These are phyloP conservation scores for Kappamyces sp. DNA, from an alignment of 192 early-diverging fungal genomes.

Conservation along the genomic window DNA sequence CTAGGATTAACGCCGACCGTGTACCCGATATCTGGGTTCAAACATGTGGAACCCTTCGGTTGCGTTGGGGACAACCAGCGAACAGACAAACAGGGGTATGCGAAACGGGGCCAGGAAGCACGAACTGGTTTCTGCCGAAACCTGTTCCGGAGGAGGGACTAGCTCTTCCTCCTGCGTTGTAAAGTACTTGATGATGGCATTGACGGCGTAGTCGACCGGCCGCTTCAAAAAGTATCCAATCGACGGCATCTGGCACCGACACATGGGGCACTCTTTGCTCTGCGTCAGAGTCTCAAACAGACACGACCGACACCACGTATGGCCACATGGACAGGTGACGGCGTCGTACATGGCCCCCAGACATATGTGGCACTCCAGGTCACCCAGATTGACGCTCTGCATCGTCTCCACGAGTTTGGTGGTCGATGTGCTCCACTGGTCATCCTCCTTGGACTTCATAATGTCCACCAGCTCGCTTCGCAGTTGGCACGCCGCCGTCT, in stretches of 20 bases:
- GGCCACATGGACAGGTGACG: constrained; percentile 57
- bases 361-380: constrained; percentile 61
- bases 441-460: neutral
- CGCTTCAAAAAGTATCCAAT: constrained; percentile 3
- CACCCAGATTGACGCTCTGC: constrained; percentile 3
- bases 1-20: neutral
- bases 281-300: constrained; percentile 50
- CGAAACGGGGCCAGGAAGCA: too few species aligned
- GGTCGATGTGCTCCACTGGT: neutral
- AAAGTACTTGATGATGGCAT: neutral
- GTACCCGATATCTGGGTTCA: constrained; percentile 18
- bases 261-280: constrained; percentile 26
- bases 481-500: neutral
- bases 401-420: too few species aligned
- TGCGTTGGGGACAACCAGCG: constrained; percentile 12
- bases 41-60: constrained; percentile 14
- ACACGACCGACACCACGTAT: constrained; percentile 55
- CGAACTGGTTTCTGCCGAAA: too few species aligned
- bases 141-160: too few species aligned
- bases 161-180: neutral
- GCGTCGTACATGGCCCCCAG: constrained; percentile 44
- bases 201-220: neutral
- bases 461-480: neutral
- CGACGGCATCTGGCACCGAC: constrained; percentile 1
- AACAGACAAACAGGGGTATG: constrained; percentile 23